A percentile compares a stretch with the other conserved stretches of the same genome.
phyloP scores from a whole-genome alignment of 352 stramenopile species.

The Phytophthora brassicae region DNA sequence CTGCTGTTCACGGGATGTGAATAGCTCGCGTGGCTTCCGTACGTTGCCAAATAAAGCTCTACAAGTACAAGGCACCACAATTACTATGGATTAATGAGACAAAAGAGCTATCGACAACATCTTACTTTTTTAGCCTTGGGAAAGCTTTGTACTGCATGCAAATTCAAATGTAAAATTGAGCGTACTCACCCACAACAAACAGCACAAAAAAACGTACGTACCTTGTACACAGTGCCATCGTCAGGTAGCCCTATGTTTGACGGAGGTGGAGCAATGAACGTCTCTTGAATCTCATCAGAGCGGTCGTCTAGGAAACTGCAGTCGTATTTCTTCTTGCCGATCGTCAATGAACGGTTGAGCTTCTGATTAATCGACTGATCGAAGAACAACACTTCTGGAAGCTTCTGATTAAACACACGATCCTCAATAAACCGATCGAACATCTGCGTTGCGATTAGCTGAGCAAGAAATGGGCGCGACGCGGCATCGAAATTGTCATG shows the following conservation, averaged over 20 bases:
- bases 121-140: constrained; percentile 79
- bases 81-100: no score
- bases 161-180: not conserved
- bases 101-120: not conserved
- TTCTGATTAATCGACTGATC: constrained; percentile 88
- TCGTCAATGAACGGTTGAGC: constrained; percentile 71
- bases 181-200: not conserved
- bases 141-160: constrained; percentile 75
- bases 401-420: constrained; percentile 57
- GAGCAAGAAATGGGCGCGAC: constrained; percentile 61
- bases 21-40: constrained; percentile 73
- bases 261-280: constrained; percentile 76
- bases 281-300: constrained; percentile 78
- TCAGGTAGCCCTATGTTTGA: constrained; percentile 81
- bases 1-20: constrained; percentile 68
- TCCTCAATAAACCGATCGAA: constrained; percentile 87
- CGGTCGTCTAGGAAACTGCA: constrained; percentile 81
- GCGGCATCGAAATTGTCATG: constrained; percentile 65
- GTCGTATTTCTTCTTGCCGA: constrained; percentile 85
- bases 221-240: constrained; percentile 73
- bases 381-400: constrained; percentile 82
- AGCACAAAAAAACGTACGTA: constrained; percentile 22
- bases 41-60: constrained; percentile 76
- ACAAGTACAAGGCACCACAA: not conserved
- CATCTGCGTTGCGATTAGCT: constrained; percentile 77